phyloP scores from a whole-genome alignment of 1,284 basidiomycete species.

The Rhodotorula sp. region DNA sequence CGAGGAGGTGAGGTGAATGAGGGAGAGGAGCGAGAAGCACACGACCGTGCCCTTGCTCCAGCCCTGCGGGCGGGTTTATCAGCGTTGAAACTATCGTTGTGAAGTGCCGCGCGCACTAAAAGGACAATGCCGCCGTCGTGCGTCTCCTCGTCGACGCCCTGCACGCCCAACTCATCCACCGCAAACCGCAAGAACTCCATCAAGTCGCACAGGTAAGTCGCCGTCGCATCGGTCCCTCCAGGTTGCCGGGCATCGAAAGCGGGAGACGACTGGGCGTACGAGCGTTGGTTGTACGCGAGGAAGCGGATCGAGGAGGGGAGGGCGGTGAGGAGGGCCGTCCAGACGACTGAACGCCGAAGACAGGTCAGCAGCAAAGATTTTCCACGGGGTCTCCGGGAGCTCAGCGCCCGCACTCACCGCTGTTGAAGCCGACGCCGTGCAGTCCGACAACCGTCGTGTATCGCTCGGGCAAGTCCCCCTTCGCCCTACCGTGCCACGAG shows the following conservation, averaged over 20 bases:
- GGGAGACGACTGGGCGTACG: slow-evolving; percentile 23
- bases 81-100: not conserved
- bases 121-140: slow-evolving; percentile 23
- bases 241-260: not conserved
- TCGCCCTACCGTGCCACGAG: slow-evolving; percentile 4
- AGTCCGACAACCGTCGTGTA: slow-evolving; percentile 31
- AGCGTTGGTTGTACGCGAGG: slow-evolving; percentile 35
- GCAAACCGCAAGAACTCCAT: slow-evolving; percentile 26
- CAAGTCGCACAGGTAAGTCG: slow-evolving; percentile 23
- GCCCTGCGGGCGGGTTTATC: not conserved
- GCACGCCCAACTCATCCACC: slow-evolving; percentile 11
- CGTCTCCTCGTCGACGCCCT: not conserved
- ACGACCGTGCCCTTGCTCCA: slow-evolving; percentile 36
- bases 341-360: too few species aligned
- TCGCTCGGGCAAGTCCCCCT: not conserved
- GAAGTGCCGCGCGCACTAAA: slow-evolving; percentile 9
- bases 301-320: slow-evolving; percentile 20
- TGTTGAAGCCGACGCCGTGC: slow-evolving; percentile 37
- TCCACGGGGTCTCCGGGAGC: too few species aligned
- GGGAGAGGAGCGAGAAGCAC: slow-evolving; percentile 25
- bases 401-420: slow-evolving; percentile 9
- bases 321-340: slow-evolving; percentile 21
- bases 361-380: too few species aligned
- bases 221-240: slow-evolving; percentile 21
- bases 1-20: slow-evolving; percentile 6